A percentile compares a stretch with the other conserved stretches of the same genome.
These are phyloP conservation scores for Huiozyma sinensis DNA, from an alignment of 805 yeast species.

Conservation along the genomic window DNA sequence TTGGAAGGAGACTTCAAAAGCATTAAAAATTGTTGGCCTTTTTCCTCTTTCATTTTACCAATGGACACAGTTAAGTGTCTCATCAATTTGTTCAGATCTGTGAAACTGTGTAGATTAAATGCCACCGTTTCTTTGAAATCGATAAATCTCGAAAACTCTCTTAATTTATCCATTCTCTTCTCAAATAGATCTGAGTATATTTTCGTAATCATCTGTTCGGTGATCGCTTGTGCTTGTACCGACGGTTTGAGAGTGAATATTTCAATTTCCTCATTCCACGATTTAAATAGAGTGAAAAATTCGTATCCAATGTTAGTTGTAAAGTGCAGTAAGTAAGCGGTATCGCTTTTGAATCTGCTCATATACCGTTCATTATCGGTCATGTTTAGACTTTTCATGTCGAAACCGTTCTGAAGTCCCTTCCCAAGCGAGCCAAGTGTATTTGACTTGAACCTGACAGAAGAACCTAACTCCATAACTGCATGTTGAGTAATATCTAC, in stretches of 20 bases:
- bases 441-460: conserved; percentile 57
- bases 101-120: conserved; percentile 46
- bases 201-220: conserved; percentile 29
- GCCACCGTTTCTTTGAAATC: conserved; percentile 41
- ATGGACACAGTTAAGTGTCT: conserved; percentile 46
- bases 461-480: conserved; percentile 65
- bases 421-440: conserved; percentile 76
- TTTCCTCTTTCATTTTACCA: conserved; percentile 49
- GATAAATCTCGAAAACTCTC: conserved; percentile 36
- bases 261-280: conserved; percentile 44
- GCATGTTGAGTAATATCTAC: conserved; percentile 61
- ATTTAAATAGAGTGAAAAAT: conserved; percentile 53
- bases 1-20: conserved; percentile 66
- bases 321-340: conserved; percentile 58
- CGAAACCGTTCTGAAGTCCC: conserved; percentile 80
- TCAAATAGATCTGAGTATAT: conserved; percentile 45
- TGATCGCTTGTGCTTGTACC: conserved; percentile 42
- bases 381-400: conserved; percentile 41
- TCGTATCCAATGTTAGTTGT: conserved; percentile 62
- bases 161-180: conserved; percentile 36
- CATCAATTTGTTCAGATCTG: conserved; percentile 44
- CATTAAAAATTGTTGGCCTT: conserved; percentile 52
- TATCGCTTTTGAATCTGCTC: conserved; percentile 41
- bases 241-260: conserved; percentile 62
- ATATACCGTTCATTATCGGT: conserved; percentile 45